Percentiles rank a stretch among this genome's conserved stretches.
These are phyloP conservation scores for Solanum hybrid DNA, from an alignment of 305 asterid species.

Conservation along the genomic window DNA sequence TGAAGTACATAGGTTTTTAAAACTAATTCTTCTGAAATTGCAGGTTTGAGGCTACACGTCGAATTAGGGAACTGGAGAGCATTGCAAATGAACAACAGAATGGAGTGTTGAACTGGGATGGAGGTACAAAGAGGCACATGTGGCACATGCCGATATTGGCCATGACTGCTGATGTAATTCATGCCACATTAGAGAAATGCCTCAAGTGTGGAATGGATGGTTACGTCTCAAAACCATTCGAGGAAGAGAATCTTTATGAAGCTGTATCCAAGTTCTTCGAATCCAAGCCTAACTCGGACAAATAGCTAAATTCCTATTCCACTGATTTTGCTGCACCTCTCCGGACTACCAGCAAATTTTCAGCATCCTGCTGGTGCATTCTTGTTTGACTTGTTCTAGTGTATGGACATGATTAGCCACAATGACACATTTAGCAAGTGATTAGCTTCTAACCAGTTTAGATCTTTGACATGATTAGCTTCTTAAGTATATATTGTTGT, in stretches of 20 bases:
- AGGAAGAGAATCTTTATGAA: slow-evolving; percentile 66
- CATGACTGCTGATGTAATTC: slow-evolving; percentile 93
- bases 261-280: slow-evolving; percentile 74
- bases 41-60: slow-evolving; percentile 82
- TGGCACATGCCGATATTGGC: slow-evolving; percentile 84
- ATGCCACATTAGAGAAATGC: slow-evolving; percentile 70
- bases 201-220: slow-evolving; percentile 77
- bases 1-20: neutral
- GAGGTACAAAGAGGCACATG: neutral
- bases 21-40: neutral
- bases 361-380: slow-evolving; percentile 29
- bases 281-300: slow-evolving; percentile 22
- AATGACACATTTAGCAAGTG: neutral
- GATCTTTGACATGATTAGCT: slow-evolving; percentile 12
- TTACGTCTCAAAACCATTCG: slow-evolving; percentile 79
- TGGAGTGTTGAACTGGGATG: slow-evolving; percentile 19
- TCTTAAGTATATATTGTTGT: slow-evolving; percentile 1
- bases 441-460: slow-evolving; percentile 9
- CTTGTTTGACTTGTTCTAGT: neutral
- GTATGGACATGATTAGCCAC: slow-evolving; percentile 2
- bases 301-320: neutral
- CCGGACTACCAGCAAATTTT: slow-evolving; percentile 23
- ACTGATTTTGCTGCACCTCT: neutral
- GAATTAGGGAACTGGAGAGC: slow-evolving; percentile 60
- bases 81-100: slow-evolving; percentile 31